Evolutionary conservation across 768 basidiomycete genomes (phyloP), one percentile per base, ranked within the genome.

Genomic region (Sarcodon sp.): DNA sequence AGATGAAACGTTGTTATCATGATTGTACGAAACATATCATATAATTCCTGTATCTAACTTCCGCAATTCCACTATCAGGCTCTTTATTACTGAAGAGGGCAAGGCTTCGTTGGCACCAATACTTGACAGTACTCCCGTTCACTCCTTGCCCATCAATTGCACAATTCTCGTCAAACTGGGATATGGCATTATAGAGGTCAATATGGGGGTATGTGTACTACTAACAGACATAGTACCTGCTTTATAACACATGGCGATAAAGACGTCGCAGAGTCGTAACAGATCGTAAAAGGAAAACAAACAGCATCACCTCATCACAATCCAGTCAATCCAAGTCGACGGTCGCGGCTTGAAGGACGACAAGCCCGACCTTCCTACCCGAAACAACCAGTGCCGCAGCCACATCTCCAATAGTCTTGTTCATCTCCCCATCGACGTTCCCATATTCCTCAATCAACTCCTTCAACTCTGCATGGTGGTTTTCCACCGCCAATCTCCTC

Each of bases 341-440:
- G 15, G 12, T 38, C 9, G 54, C 55, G 21, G 80, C 77, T 65
- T 88, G 87, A 33, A 89, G 57, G 1, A 89, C 83, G 34, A 87
- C 65, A 36, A 87, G 55, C 15, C 77, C 83, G 38, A 71, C 68
- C 34, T 73, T 74, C 45, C 69, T 67, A 1, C 75, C 76, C 6
- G 77, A 69, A 3, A 81, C 67, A 10, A 91, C 76, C 59, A 93
- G 76, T 41, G 81, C 81, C 36, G 82, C 76, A 2, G 79, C 87
- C 13, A 87, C 81, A 60, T 93, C 87, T 3, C 93, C 93, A 21
- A 94, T 70, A 16, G 91, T 90, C 66, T 85, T 83, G 60, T 73
- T 70, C 50, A 91, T 77, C 58, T 87, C 86, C 3, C 69, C 57
- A 0, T 75, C 73, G 4, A 83, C 68, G 31, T 50, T 54, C 7